A percentile compares a stretch with the other conserved stretches of the same genome.
Conservation (phyloP, 192 early-diverging fungal species). For the Coemansia sp. region DNA sequence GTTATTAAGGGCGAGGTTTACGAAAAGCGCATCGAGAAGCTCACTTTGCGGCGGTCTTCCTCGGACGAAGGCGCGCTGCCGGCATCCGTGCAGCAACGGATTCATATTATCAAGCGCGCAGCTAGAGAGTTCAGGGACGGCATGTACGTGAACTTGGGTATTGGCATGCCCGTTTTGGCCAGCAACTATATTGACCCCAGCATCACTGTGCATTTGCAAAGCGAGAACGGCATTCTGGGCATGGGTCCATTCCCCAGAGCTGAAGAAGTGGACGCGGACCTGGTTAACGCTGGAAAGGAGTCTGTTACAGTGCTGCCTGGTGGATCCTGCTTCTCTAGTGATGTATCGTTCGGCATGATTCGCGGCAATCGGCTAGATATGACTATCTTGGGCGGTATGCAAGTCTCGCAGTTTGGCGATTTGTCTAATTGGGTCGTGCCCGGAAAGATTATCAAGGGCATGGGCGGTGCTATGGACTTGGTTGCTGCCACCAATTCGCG, state of each 20-base stretch:
- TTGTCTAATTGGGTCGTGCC: constrained; percentile 88
- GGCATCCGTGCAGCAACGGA: constrained; percentile 55
- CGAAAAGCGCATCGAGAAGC: constrained; percentile 74
- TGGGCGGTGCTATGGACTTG: constrained; percentile 83
- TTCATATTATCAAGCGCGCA: constrained; percentile 73
- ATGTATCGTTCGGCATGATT: constrained; percentile 81
- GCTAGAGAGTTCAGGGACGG: constrained; percentile 78
- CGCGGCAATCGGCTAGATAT: constrained; percentile 75
- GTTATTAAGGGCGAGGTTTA: constrained; percentile 69
- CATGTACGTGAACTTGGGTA: constrained; percentile 75
- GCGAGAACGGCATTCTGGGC: constrained; percentile 80
- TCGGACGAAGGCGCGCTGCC: constrained; percentile 33
- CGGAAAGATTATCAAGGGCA: constrained; percentile 85
- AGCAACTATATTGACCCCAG: constrained; percentile 71
- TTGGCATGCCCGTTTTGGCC: constrained; percentile 80
- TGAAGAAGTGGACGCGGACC: constrained; percentile 72
- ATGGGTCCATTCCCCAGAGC: constrained; percentile 74
- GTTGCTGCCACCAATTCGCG: constrained; percentile 67
- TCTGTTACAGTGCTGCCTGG: constrained; percentile 73
- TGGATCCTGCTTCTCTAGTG: constrained; percentile 69
- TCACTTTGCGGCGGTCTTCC: constrained; percentile 58
- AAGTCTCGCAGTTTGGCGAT: constrained; percentile 75
- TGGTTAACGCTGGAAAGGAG: constrained; percentile 84
- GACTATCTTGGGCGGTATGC: constrained; percentile 75
- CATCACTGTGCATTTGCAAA: constrained; percentile 74